These are phyloP conservation scores for Alloteropsis semialata DNA, from an alignment of 176 grass and related monocot species.

Conservation along the genomic window DNA sequence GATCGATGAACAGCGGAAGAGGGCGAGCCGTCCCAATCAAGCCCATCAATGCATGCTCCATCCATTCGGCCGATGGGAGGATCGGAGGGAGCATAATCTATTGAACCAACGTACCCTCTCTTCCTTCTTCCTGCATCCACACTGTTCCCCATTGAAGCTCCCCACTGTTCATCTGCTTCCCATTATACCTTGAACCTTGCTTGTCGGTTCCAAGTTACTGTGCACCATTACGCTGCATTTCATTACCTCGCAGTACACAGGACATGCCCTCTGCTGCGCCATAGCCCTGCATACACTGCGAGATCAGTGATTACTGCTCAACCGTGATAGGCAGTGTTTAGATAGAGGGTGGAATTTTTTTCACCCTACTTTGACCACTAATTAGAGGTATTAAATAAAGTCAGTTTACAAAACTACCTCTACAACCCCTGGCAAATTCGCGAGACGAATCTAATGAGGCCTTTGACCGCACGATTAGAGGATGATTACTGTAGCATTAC, in stretches of 20 bases:
- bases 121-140: background rate
- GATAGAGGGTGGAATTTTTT: too few species aligned
- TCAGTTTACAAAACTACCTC: too few species aligned
- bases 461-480: too few species aligned
- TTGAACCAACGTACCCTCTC: background rate
- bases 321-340: too few species aligned
- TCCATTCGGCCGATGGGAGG: background rate
- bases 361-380: too few species aligned
- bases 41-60: conserved; percentile 19
- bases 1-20: conserved; percentile 12
- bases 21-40: conserved; percentile 31
- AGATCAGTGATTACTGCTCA: too few species aligned
- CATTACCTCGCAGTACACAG: background rate
- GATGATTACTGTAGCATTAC: too few species aligned
- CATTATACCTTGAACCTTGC: conserved; percentile 37
- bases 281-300: too few species aligned
- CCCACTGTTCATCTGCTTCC: conserved; percentile 31
- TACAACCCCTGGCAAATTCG: too few species aligned
- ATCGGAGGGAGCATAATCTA: conserved; percentile 6
- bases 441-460: too few species aligned
- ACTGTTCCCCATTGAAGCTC: conserved; percentile 31
- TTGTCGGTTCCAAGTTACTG: conserved; percentile 14
- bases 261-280: too few species aligned
- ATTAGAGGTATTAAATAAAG: too few species aligned
- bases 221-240: background rate